Evolutionary conservation across 2,329 filamentous ascomycete species (phyloP).

Genomic region (Ascochyta lentis): DNA sequence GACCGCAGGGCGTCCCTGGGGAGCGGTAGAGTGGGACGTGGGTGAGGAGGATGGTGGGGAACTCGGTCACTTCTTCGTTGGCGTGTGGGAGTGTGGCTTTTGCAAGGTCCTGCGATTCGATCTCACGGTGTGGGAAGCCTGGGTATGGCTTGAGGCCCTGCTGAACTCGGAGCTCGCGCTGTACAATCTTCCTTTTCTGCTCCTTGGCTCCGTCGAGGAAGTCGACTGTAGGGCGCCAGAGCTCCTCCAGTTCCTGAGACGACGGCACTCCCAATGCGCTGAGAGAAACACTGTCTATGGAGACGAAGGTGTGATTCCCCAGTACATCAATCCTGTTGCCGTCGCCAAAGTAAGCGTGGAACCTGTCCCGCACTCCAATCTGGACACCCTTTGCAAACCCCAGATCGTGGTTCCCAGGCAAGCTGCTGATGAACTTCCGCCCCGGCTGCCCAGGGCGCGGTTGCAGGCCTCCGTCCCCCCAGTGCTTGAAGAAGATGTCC

Average conservation of each 20-base stretch:
- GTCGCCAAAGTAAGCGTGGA: conserved; percentile 87
- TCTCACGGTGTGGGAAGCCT: conserved; percentile 64
- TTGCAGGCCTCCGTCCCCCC: conserved; percentile 63
- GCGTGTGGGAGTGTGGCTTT: conserved; percentile 40
- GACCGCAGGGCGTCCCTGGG: conserved; percentile 85
- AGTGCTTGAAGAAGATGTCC: conserved; percentile 80
- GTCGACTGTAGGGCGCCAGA: conserved; percentile 77
- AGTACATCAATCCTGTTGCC: conserved; percentile 90
- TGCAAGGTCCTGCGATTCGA: conserved; percentile 59
- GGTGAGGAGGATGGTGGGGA: conserved; percentile 87
- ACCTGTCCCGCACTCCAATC: conserved; percentile 78
- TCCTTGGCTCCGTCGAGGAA: conserved; percentile 74
- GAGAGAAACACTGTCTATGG: conserved; percentile 85
- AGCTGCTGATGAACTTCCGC: conserved; percentile 78
- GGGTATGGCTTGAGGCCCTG: conserved; percentile 65
- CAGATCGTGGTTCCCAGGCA: conserved; percentile 95
- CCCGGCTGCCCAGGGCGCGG: conserved; percentile 68
- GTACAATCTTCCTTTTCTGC: conserved; percentile 71
- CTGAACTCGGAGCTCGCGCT: conserved; percentile 71
- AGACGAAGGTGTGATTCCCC: conserved; percentile 95
- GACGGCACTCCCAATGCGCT: conserved; percentile 70
- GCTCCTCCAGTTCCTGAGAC: conserved; percentile 61
- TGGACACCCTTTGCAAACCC: conserved; percentile 90
- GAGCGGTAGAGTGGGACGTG: conserved; percentile 89
- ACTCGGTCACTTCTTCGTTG: conserved; percentile 61